Evolutionary conservation across 2,329 filamentous ascomycete species (phyloP).

Genomic region (Ceratocystis ficicola): DNA sequence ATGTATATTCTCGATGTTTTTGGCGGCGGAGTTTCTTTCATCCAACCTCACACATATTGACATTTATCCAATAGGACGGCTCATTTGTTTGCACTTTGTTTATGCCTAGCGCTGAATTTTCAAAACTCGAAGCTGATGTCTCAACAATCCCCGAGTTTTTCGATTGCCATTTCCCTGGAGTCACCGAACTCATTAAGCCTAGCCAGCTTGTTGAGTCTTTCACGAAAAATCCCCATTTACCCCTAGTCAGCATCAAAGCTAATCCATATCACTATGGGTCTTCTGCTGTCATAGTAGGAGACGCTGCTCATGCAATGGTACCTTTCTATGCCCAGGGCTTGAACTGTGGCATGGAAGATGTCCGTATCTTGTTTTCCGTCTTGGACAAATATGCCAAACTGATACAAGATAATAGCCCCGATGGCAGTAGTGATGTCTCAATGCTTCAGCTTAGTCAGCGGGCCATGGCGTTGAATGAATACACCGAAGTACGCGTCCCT

Average conservation of each 20-base stretch:
- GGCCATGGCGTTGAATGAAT: slow-evolving; percentile 56
- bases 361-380: slow-evolving; percentile 71
- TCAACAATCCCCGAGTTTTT: slow-evolving; percentile 59
- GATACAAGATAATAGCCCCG: slow-evolving; percentile 35
- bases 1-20: slow-evolving; percentile 25
- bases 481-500: slow-evolving; percentile 58
- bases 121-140: slow-evolving; percentile 51
- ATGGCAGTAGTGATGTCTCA: slow-evolving; percentile 29
- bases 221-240: slow-evolving; percentile 70
- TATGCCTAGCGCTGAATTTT: slow-evolving; percentile 59
- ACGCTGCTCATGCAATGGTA: slow-evolving; percentile 94
- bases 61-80: slow-evolving; percentile 47
- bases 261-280: slow-evolving; percentile 69
- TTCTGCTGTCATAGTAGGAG: slow-evolving; percentile 74
- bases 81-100: slow-evolving; percentile 95
- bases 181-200: slow-evolving; percentile 57
- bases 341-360: slow-evolving; percentile 92
- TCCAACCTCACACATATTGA: not conserved
- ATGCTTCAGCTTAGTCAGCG: slow-evolving; percentile 44
- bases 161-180: slow-evolving; percentile 72
- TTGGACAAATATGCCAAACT: slow-evolving; percentile 54
- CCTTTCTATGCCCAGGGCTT: slow-evolving; percentile 98
- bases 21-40: not conserved
- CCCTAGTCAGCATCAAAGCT: slow-evolving; percentile 88
- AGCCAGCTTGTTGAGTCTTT: slow-evolving; percentile 63